These are phyloP conservation scores for Exidia glandulosa DNA, from an alignment of 768 basidiomycete genomes.

Conservation along the genomic window DNA sequence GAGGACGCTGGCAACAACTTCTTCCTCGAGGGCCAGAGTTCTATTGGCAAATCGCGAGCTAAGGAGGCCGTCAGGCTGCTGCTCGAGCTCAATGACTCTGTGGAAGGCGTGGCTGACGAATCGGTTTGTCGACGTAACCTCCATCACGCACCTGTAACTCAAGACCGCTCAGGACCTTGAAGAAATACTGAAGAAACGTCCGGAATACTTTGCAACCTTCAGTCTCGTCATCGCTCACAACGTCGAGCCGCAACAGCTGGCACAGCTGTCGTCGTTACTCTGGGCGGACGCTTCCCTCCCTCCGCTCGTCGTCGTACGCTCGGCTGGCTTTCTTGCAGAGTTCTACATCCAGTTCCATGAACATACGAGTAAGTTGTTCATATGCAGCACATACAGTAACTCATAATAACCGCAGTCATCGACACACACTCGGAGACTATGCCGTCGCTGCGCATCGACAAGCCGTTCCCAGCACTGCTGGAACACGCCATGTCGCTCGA, in stretches of 20 bases:
- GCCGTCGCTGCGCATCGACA: constrained; percentile 74
- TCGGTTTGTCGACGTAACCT: constrained; percentile 21
- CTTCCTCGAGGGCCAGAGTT: constrained; percentile 70
- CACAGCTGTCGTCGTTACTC: constrained; percentile 49
- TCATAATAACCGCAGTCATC: constrained; percentile 44
- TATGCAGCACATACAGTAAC: neutral
- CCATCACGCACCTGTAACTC: neutral
- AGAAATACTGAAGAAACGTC: constrained; percentile 44
- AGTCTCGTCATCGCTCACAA: constrained; percentile 83
- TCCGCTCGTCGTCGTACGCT: constrained; percentile 68
- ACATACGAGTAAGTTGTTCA: constrained; percentile 55
- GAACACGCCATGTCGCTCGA: constrained; percentile 63
- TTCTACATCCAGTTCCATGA: constrained; percentile 85
- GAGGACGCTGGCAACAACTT: constrained; percentile 94
- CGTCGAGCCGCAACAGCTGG: constrained; percentile 42
- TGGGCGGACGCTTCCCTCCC: constrained; percentile 53
- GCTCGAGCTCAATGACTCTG: constrained; percentile 79
- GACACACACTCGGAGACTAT: constrained; percentile 74
- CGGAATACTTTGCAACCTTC: constrained; percentile 48
- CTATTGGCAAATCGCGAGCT: constrained; percentile 71
- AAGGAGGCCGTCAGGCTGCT: constrained; percentile 68
- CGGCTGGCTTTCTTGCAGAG: constrained; percentile 83
- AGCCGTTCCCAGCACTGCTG: constrained; percentile 74
- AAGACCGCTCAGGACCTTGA: constrained; percentile 44
- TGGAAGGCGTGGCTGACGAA: constrained; percentile 55